Conservation (phyloP, 345 rosid genomes). For the Euphorbia pulcherrima region DNA sequence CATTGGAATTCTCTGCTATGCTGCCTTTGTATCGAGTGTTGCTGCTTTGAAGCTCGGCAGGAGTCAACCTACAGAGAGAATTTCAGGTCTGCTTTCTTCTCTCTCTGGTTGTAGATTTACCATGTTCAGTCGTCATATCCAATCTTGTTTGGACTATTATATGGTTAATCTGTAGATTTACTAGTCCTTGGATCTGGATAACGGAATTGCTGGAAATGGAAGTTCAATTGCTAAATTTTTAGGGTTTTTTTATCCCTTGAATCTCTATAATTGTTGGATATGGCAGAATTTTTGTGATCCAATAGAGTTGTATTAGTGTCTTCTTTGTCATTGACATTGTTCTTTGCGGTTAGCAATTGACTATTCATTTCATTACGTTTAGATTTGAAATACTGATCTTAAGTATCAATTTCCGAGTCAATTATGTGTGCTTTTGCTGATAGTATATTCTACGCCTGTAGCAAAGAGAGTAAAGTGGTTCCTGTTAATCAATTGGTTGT, state of each 20-base stretch:
- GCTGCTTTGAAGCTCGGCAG: slow-evolving; percentile 54
- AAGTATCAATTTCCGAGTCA: not conserved
- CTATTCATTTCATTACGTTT: not conserved
- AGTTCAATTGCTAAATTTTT: slow-evolving; percentile 4
- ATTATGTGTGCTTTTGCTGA: too few species aligned
- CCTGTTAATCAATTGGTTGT: slow-evolving; percentile 4
- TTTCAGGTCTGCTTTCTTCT: slow-evolving; percentile 54
- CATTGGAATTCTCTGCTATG: slow-evolving; percentile 39
- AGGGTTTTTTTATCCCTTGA: slow-evolving; percentile 4
- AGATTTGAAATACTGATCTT: not conserved
- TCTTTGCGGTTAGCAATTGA: not conserved
- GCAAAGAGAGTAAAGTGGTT: too few species aligned
- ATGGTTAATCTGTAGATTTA: slow-evolving; percentile 1
- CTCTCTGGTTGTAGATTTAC: not conserved
- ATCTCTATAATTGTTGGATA: not conserved
- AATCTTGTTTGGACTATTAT: not conserved
- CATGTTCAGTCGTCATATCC: not conserved
- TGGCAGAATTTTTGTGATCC: not conserved
- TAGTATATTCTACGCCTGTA: too few species aligned
- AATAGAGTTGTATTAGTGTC: not conserved
- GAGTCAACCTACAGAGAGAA: slow-evolving; percentile 81
- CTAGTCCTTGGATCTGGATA: slow-evolving; percentile 1
- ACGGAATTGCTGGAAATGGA: not conserved
- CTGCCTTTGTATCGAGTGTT: slow-evolving; percentile 33
- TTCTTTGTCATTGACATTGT: not conserved